Evolutionary conservation across 2,329 filamentous ascomycete genomes (phyloP).

Genomic region (Colletotrichum tropicale): DNA sequence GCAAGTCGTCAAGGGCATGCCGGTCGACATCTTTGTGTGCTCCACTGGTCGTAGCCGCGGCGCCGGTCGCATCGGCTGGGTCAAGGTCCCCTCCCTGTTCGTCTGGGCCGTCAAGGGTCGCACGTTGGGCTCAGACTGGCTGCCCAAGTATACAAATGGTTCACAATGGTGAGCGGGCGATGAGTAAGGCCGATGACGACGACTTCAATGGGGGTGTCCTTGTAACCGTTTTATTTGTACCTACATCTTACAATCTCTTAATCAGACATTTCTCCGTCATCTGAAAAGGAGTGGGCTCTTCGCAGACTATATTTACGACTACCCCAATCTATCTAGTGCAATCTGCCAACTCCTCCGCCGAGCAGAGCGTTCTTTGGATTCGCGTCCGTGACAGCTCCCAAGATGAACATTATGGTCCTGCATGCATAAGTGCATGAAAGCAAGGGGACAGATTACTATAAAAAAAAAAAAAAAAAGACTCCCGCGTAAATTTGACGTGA

Average conservation of each 20-base stretch:
- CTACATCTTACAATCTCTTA: neutral
- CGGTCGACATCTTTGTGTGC: constrained; percentile 53
- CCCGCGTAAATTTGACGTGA: neutral
- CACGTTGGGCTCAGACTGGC: constrained; percentile 49
- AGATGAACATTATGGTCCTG: neutral
- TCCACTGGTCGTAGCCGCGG: constrained; percentile 55
- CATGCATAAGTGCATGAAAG: neutral
- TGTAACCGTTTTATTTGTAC: neutral
- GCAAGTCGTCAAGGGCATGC: constrained; percentile 47
- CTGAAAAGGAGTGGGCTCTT: neutral
- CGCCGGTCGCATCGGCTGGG: constrained; percentile 48
- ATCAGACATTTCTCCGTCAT: neutral
- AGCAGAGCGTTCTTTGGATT: neutral
- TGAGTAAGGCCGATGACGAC: neutral
- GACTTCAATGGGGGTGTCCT: neutral
- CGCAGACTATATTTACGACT: neutral
- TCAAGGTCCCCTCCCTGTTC: constrained; percentile 55
- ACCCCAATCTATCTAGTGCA: neutral
- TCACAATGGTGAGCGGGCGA: constrained; percentile 43
- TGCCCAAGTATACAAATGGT: constrained; percentile 52
- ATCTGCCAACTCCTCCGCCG: neutral
- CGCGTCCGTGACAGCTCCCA: neutral
- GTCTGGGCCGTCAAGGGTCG: constrained; percentile 58
- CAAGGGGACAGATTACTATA: neutral
- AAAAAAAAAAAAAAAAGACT: constrained; percentile 8